Conservation (phyloP, 192 early-diverging fungal genomes). For the Coemansia sp. region DNA sequence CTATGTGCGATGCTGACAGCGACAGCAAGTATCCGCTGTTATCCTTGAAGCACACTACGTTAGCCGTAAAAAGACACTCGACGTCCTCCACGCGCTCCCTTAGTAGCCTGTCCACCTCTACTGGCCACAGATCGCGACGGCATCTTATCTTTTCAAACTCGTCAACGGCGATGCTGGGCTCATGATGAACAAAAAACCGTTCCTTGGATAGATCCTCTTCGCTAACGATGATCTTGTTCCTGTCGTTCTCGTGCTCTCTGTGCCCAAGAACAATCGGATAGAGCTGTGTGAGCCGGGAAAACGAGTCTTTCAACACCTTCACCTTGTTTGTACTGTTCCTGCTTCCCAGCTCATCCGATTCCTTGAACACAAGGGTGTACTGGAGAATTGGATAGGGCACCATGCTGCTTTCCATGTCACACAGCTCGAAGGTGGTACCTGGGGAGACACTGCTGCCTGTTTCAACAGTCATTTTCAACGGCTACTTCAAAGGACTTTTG, state of each 20-base stretch:
- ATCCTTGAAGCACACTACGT: slow-evolving; percentile 11
- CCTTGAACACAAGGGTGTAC: slow-evolving; percentile 8
- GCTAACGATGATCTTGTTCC: slow-evolving; percentile 12
- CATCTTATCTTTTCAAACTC: slow-evolving; percentile 17
- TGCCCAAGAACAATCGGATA: slow-evolving; percentile 24
- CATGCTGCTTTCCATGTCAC: slow-evolving; percentile 15
- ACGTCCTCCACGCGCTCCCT: slow-evolving; percentile 9
- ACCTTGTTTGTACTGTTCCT: background rate
- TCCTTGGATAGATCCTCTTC: slow-evolving; percentile 8
- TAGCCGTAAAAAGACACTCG: slow-evolving; percentile 14
- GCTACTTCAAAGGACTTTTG: background rate
- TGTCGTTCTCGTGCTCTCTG: background rate
- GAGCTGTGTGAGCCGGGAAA: slow-evolving; percentile 10
- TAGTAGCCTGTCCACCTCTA: background rate
- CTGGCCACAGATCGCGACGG: slow-evolving; percentile 26
- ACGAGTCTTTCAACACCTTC: background rate
- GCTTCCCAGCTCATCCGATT: background rate
- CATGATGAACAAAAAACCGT: slow-evolving; percentile 8
- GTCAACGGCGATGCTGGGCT: slow-evolving; percentile 4
- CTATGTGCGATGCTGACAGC: slow-evolving; percentile 21
- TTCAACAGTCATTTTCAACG: background rate
- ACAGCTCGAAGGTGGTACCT: slow-evolving; percentile 9
- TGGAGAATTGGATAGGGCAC: slow-evolving; percentile 20
- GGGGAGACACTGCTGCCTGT: background rate
- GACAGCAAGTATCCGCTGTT: slow-evolving; percentile 19